These are phyloP conservation scores for Saturnispora gosingensis DNA, from an alignment of 805 yeast species.

Conservation along the genomic window DNA sequence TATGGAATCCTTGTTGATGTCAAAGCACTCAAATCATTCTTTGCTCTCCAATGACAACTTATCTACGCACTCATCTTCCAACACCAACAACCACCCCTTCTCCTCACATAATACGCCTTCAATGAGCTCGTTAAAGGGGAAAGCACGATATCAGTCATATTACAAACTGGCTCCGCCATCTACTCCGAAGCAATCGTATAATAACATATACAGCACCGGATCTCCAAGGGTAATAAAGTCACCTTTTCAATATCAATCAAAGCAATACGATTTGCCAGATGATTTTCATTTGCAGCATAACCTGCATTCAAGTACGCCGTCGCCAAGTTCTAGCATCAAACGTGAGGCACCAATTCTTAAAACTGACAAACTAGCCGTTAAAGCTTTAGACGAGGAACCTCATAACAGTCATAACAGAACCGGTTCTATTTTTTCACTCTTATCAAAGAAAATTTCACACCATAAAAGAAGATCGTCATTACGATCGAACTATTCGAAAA, in stretches of 20 bases:
- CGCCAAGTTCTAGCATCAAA: slow-evolving; percentile 7
- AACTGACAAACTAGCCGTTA: background rate
- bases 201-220: background rate
- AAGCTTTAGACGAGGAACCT: background rate
- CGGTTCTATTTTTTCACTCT: slow-evolving; percentile 19
- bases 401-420: slow-evolving; percentile 15
- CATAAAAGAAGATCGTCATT: slow-evolving; percentile 22
- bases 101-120: slow-evolving; percentile 13
- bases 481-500: slow-evolving; percentile 14
- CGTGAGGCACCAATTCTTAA: background rate
- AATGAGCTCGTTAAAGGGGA: slow-evolving; percentile 21
- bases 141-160: slow-evolving; percentile 28
- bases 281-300: background rate
- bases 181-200: slow-evolving; percentile 10
- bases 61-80: slow-evolving; percentile 11
- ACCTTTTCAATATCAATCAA: slow-evolving; percentile 28
- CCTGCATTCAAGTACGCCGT: background rate
- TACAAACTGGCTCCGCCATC: slow-evolving; percentile 18
- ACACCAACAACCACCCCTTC: slow-evolving; percentile 9
- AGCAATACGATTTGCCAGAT: slow-evolving; percentile 25
- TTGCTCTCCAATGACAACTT: background rate
- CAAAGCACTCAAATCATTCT: background rate
- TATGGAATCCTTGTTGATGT: slow-evolving; percentile 12
- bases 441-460: slow-evolving; percentile 21
- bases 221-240: slow-evolving; percentile 9